Percentiles rank a stretch among this genome's conserved stretches.
Evolutionary conservation across 495 filamentous ascomycete species (phyloP).

Genomic region (Thozetella sp.): DNA sequence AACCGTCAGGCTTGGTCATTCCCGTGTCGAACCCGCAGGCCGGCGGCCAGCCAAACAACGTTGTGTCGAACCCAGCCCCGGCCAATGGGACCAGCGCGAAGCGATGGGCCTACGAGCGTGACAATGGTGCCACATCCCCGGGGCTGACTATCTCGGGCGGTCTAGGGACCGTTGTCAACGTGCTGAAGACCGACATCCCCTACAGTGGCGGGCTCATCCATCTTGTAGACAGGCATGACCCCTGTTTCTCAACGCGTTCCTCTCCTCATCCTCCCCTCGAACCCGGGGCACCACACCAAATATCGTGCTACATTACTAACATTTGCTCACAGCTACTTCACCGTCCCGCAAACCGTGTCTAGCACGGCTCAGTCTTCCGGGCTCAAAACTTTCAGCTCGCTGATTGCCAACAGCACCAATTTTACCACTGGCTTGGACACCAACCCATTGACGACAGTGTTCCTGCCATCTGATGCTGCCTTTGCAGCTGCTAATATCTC

Average conservation of each 20-base stretch:
- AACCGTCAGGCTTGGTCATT: no score
- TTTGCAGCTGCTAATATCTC: constrained; percentile 15
- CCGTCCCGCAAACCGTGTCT: constrained; percentile 41
- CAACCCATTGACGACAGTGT: constrained; percentile 25
- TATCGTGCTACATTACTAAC: no score
- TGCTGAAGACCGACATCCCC: constrained; percentile 28
- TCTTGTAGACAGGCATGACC: constrained; percentile 25
- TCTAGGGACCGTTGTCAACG: constrained; percentile 26
- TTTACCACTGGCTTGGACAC: no score
- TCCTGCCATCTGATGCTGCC: constrained; percentile 20
- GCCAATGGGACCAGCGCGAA: not conserved
- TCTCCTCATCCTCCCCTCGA: not conserved
- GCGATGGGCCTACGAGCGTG: no score
- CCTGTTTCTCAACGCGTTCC: not conserved
- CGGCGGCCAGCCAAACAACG: constrained; percentile 1
- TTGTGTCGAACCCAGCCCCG: not conserved
- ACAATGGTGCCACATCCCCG: constrained; percentile 8
- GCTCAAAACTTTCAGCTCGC: constrained; percentile 16
- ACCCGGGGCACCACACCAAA: no score
- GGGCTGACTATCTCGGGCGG: constrained; percentile 21
- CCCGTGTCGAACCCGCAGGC: no score
- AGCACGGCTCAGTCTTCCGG: no score
- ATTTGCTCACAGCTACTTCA: constrained; percentile 29
- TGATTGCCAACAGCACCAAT: constrained; percentile 35
- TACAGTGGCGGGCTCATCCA: constrained; percentile 33